Conservation (phyloP, 148 eudicot species). For the Camellia granthamiana region DNA sequence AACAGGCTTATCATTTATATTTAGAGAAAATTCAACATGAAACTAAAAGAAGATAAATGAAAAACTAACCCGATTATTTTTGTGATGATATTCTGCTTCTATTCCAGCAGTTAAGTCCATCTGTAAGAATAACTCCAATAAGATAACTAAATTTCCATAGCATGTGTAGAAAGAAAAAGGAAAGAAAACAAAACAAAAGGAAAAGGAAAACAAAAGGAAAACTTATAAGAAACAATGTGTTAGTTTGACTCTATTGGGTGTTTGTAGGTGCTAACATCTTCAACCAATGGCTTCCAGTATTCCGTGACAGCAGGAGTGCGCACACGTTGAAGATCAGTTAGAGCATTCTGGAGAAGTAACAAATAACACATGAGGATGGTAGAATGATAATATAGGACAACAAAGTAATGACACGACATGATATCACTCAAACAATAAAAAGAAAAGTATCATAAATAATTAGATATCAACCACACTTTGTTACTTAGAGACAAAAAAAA, state of each 20-base stretch:
- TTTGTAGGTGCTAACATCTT: constrained; percentile 57
- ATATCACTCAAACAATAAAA: no score
- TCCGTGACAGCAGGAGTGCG: constrained; percentile 67
- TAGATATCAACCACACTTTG: background rate
- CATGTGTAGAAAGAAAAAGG: background rate
- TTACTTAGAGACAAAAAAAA: background rate
- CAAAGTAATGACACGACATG: background rate
- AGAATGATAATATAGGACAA: background rate
- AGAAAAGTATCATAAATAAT: background rate
- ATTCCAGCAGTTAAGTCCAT: constrained; percentile 94
- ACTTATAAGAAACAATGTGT: background rate
- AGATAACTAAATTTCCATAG: constrained; percentile 9
- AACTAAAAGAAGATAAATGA: constrained; percentile 2
- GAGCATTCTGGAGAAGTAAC: constrained; percentile 66
- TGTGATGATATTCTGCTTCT: constrained; percentile 97
- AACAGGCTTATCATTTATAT: background rate
- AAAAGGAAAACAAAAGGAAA: no score
- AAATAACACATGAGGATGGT: constrained; percentile 12
- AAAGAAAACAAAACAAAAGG: background rate
- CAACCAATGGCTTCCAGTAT: constrained; percentile 95
- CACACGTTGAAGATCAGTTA: constrained; percentile 86
- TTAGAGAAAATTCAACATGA: background rate
- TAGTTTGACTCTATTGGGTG: constrained; percentile 13
- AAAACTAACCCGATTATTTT: constrained; percentile 70
- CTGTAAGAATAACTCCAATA: constrained; percentile 34